These are phyloP conservation scores for Croton laevigatus DNA, from an alignment of 441 rosid species.

Conservation along the genomic window DNA sequence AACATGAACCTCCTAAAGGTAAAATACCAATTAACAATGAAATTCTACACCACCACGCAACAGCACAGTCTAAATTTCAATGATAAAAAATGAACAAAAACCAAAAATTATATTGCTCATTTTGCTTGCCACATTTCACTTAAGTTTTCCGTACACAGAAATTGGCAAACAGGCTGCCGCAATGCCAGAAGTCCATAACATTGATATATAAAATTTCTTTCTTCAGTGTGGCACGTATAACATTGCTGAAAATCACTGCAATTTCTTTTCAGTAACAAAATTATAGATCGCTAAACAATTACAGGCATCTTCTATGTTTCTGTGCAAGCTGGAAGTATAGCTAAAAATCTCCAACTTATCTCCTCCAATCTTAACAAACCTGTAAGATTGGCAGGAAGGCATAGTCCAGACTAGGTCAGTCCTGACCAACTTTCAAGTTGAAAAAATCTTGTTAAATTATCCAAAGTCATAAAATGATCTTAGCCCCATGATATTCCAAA, in stretches of 20 bases:
- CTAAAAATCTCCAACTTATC: not conserved
- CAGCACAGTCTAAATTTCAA: not conserved
- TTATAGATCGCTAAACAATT: not conserved
- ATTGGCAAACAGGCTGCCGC: not conserved
- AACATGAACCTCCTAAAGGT: too few species aligned
- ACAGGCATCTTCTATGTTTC: not conserved
- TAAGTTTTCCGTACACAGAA: not conserved
- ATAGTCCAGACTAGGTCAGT: not conserved
- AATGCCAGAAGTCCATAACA: not conserved
- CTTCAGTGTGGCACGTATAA: too few species aligned
- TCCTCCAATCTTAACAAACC: not conserved
- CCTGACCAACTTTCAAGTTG: not conserved
- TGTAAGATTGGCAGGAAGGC: not conserved
- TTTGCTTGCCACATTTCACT: not conserved
- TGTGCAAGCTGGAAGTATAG: not conserved
- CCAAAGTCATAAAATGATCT: not conserved
- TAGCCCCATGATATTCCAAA: not conserved
- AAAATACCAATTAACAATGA: too few species aligned
- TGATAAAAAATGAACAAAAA: not conserved
- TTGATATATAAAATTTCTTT: not conserved
- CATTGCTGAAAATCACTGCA: not conserved
- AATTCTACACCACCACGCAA: too few species aligned
- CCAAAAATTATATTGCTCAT: not conserved
- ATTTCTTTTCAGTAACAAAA: not conserved
- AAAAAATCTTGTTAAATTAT: not conserved